Conservation (phyloP, 108 stramenopile species). For the Discostella pseudostelligera region DNA sequence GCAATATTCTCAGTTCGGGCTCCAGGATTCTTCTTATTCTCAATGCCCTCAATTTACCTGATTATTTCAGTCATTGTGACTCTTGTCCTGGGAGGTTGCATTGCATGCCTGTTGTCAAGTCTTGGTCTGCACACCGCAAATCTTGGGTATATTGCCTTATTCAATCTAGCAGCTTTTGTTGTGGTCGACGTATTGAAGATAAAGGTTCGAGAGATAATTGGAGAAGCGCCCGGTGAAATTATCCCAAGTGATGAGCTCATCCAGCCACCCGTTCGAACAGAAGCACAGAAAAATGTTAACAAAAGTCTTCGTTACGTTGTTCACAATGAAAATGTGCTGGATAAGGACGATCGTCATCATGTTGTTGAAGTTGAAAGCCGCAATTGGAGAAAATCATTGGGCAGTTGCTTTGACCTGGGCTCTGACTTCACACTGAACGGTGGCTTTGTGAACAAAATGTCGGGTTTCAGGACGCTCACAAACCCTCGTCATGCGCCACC, state of each 20-base stretch:
- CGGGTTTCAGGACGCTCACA: too few species aligned
- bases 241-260: slow-evolving; percentile 53
- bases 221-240: slow-evolving; percentile 53
- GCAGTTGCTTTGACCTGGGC: slow-evolving; percentile 34
- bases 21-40: slow-evolving; percentile 46
- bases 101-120: slow-evolving; percentile 31
- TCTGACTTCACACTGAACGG: slow-evolving; percentile 27
- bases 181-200: slow-evolving; percentile 59
- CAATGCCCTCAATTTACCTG: slow-evolving; percentile 38
- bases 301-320: slow-evolving; percentile 49
- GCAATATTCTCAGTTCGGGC: slow-evolving; percentile 63
- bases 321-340: slow-evolving; percentile 41
- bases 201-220: slow-evolving; percentile 44
- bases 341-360: slow-evolving; percentile 30
- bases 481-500: too few species aligned
- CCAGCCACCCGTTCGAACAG: slow-evolving; percentile 27
- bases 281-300: slow-evolving; percentile 40
- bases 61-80: slow-evolving; percentile 51
- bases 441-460: slow-evolving; percentile 24
- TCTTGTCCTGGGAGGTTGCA: slow-evolving; percentile 38
- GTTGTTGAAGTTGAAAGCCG: slow-evolving; percentile 21
- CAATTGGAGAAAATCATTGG: slow-evolving; percentile 8
- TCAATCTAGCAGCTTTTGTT: slow-evolving; percentile 49
- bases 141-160: slow-evolving; percentile 44
- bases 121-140: slow-evolving; percentile 23